Base-by-base conservation (phyloP, 305 asterid species). In the Solanum hybrid region DNA sequence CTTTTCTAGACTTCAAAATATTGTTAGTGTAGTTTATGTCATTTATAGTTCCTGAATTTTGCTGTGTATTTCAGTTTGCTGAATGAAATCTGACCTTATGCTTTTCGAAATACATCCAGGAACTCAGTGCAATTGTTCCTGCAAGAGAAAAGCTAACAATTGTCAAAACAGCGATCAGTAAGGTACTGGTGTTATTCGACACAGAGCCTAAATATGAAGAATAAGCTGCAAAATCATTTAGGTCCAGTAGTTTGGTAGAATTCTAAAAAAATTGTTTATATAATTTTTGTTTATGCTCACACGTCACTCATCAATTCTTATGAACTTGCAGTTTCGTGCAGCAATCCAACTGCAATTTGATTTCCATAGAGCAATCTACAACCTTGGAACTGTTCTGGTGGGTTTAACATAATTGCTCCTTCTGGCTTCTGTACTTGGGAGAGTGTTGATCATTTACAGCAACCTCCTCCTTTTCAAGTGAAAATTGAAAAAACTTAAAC, bases 351-450 rank as follows among this genome's bases (percentile, higher is more conserved):
- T 98, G 94, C 99, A 96, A 91, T 98, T 96, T 92, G 99, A 98
- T 94, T 98, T 98, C 91, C 99, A 98, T 90, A 93, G 99, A 94
- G 99, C 99, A 88, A 96, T 96, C 91, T 98, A 98, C 95, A 98
- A 98, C 94, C 98, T 98, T 77, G 99, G 99, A 92, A 98, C 99
- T 75, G 99, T 98, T 90, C 94, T 98, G 98, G 99, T 98, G 89
- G 93, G 98, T 94, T 92, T 88, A 86, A 24, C 88, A 85, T 76
- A 78, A 88, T 87, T 89, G 31, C 89, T 64, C 90, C 85, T 90
- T 42, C 72, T 85, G 46, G 88, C 46, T 85, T 85, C 77, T 85
- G 88, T 32, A 56, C 77, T 56, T 85, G 77, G 76, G 88, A 22
- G n/a, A 85, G 51, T 85, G 88, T 73, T 85, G 76, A 73, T 82